Evolutionary conservation across 2,329 filamentous ascomycete genomes (phyloP), one percentile per base, ranked within the genome.

Genomic region (Pseudogymnoascus sp.): DNA sequence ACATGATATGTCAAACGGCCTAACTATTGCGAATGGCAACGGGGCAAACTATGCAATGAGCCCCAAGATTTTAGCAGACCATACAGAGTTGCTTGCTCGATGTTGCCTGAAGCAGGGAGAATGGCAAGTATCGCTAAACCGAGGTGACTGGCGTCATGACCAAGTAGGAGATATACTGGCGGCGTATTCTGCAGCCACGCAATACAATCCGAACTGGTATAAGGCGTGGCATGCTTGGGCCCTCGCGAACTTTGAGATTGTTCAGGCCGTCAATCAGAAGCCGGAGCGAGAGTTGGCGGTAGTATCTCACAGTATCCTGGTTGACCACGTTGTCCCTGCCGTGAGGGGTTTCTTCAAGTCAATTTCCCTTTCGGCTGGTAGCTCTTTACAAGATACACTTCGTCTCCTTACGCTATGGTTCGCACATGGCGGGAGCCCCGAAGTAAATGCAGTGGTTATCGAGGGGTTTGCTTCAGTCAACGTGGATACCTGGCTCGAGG

Each of bases 151-250:
- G 95, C 87, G 91, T 66, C 85, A 90, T 66, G 88, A 91, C 7
- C 87, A 90, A 67, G 90, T 96, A 3, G 85, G 90, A 60, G 93
- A 97, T 61, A 92, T 99, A 63, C 80, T 99, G 23, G 83, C 85
- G n/a, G 92, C 94, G 1, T 99, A 97, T 74, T 87, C 87, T 16
- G 88, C 92, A 64, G 95, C 95, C 1, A 99, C 94, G 1, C 88
- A 91, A 64, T 97, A 95, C 76, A 96, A 99, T 73, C 88, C 91
- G 35, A 87, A 88, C 65, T 99, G 93, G 85, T 99, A 99, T 79
- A 99, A 99, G 77, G 94, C 95, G 6, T 99, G 94, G 94, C 94
- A 99, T 75, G 90, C 94, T 0, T 99, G 94, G 93, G 95, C 94
- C 9, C 77, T 99, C 66, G 93, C 94, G 61, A 99, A 99, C 75